phyloP scores from a whole-genome alignment of 495 filamentous ascomycete species.

The Diplogelasinospora grovesii region DNA sequence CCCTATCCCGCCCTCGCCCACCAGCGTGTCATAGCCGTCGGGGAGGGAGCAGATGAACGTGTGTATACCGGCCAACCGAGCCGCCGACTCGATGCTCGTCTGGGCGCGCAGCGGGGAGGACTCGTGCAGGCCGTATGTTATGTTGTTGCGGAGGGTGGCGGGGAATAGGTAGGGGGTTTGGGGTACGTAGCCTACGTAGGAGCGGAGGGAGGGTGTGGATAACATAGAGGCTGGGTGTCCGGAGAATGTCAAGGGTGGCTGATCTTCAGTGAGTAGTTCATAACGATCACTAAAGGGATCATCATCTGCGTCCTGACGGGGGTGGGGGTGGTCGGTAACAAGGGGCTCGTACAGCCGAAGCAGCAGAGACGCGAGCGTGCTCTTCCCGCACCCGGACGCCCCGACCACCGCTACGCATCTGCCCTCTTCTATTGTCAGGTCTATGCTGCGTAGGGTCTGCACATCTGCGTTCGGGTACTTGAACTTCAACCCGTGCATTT shows the following conservation, averaged over 20 bases:
- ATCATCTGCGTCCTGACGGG: no score
- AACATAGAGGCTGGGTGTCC: slow-evolving; percentile 47
- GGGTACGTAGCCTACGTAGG: slow-evolving; percentile 65
- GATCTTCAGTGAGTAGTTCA: background rate
- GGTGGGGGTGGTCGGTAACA: background rate
- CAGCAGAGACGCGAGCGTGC: slow-evolving; percentile 72
- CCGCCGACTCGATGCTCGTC: slow-evolving; percentile 49
- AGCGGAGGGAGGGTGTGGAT: slow-evolving; percentile 58
- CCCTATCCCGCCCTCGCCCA: slow-evolving; percentile 70
- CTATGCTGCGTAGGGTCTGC: slow-evolving; percentile 53
- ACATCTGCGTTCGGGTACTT: slow-evolving; percentile 56
- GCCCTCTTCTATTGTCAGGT: slow-evolving; percentile 50
- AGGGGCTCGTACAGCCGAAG: slow-evolving; percentile 35
- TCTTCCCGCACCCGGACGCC: slow-evolving; percentile 81
- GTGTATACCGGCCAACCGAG: slow-evolving; percentile 65
- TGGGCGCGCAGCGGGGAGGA: slow-evolving; percentile 29
- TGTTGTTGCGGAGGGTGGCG: slow-evolving; percentile 65
- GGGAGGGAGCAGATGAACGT: slow-evolving; percentile 72
- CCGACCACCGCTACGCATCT: slow-evolving; percentile 73
- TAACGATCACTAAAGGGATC: slow-evolving; percentile 42
- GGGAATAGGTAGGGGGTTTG: slow-evolving; percentile 77
- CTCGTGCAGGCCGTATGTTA: slow-evolving; percentile 63
- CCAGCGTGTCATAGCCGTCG: slow-evolving; percentile 62
- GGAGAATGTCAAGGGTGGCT: slow-evolving; percentile 47
- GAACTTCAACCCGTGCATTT: slow-evolving; percentile 55